phyloP scores from a whole-genome alignment of 768 basidiomycete species.

The Scleroderma citrinum region DNA sequence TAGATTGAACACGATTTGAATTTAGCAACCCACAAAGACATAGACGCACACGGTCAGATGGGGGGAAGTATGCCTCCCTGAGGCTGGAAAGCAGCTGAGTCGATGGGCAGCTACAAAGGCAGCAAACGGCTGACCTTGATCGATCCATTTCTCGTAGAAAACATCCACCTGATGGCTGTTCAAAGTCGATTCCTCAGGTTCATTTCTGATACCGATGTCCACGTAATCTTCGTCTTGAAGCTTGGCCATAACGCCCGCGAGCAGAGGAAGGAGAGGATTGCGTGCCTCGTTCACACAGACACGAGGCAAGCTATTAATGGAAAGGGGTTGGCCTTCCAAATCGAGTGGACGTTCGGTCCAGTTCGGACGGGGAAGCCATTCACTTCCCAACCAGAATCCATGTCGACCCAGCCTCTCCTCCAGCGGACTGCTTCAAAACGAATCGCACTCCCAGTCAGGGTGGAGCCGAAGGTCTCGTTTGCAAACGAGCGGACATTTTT shows the following conservation, averaged over 20 bases:
- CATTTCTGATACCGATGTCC: constrained; percentile 8
- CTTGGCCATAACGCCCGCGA: neutral
- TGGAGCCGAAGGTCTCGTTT: constrained; percentile 93
- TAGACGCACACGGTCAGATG: constrained; percentile 40
- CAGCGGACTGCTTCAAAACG: constrained; percentile 92
- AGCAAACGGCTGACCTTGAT: constrained; percentile 36
- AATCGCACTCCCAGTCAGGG: constrained; percentile 92
- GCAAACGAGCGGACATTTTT: constrained; percentile 95
- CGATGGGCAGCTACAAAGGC: neutral
- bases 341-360: neutral
- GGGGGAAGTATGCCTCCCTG: constrained; percentile 44
- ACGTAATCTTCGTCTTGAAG: constrained; percentile 20
- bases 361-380: neutral
- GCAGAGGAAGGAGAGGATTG: too few species aligned
- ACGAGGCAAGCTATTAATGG: neutral
- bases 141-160: constrained; percentile 48
- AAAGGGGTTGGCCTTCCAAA: neutral
- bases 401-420: constrained; percentile 97
- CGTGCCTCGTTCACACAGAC: too few species aligned
- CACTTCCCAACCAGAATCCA: constrained; percentile 24
- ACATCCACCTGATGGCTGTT: constrained; percentile 19
- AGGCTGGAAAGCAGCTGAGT: constrained; percentile 32
- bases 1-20: constrained; percentile 5
- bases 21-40: neutral
- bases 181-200: neutral